Evolutionary conservation across 768 basidiomycete species (phyloP).

Genomic region (Clavaria fumosa): DNA sequence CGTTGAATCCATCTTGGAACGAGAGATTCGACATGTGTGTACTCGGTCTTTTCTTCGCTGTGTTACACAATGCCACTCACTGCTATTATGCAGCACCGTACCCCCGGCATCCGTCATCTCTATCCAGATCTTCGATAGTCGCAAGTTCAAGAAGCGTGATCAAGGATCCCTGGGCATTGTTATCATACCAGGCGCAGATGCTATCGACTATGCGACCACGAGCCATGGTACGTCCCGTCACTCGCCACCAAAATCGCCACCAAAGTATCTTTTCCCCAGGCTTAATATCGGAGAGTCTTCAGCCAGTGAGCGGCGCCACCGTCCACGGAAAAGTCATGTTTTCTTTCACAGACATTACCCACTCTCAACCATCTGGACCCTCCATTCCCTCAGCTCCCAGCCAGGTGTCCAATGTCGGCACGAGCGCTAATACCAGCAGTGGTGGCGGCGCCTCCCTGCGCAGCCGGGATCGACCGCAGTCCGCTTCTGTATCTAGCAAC

Average conservation of each 20-base stretch:
- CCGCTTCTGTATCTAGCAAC: too few species aligned
- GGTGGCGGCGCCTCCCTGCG: too few species aligned
- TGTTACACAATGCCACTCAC: slow-evolving; percentile 8
- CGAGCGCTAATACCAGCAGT: too few species aligned
- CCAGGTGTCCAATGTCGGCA: too few species aligned
- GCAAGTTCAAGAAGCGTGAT: slow-evolving; percentile 76
- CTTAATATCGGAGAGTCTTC: too few species aligned
- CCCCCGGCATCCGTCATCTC: slow-evolving; percentile 59
- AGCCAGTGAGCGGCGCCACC: slow-evolving; percentile 33
- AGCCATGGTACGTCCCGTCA: slow-evolving; percentile 33
- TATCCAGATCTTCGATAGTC: slow-evolving; percentile 84
- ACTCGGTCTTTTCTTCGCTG: too few species aligned
- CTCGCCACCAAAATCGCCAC: too few species aligned
- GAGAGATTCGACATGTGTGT: slow-evolving; percentile 77
- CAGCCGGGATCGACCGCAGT: too few species aligned
- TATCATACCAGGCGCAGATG: slow-evolving; percentile 39
- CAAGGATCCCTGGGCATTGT: slow-evolving; percentile 59
- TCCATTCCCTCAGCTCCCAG: too few species aligned
- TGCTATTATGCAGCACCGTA: slow-evolving; percentile 34
- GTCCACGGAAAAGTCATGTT: slow-evolving; percentile 78
- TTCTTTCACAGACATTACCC: too few species aligned
- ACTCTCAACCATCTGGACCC: too few species aligned
- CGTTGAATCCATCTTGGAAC: slow-evolving; percentile 65
- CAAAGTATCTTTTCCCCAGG: too few species aligned
- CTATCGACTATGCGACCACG: slow-evolving; percentile 31